Evolutionary conservation across 2,329 filamentous ascomycete genomes (phyloP).

Genomic region (Phaeosphaeriaceae sp.): DNA sequence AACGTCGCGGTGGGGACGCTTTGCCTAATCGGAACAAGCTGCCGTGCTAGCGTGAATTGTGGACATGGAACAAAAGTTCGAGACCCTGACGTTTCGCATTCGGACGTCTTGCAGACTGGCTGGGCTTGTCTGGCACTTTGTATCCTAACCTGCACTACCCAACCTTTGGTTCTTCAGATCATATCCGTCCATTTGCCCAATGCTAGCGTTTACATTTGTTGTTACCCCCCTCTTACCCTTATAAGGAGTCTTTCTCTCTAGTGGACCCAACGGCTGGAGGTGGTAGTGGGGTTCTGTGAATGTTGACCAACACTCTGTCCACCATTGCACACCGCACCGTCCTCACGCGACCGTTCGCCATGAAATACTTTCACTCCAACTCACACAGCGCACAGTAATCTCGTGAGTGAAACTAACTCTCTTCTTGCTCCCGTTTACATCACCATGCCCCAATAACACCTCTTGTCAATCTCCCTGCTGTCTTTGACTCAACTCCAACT

Average conservation of each 20-base stretch:
- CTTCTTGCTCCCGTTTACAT: constrained; percentile 11
- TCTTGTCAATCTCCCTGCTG: neutral
- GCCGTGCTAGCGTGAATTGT: constrained; percentile 1
- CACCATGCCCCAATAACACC: constrained; percentile 1
- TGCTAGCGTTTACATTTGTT: neutral
- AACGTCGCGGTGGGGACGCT: constrained; percentile 18
- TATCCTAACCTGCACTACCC: constrained; percentile 2
- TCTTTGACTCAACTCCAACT: too few species aligned
- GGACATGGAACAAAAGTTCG: too few species aligned
- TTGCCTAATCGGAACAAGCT: constrained; percentile 27
- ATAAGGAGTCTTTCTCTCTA: neutral
- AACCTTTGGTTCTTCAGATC: neutral
- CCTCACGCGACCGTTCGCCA: constrained; percentile 29
- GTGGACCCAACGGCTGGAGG: neutral
- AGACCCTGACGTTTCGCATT: constrained; percentile 23
- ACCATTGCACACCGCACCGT: constrained; percentile 11
- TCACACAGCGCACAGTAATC: constrained; percentile 19
- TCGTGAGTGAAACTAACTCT: constrained; percentile 28
- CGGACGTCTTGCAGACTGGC: constrained; percentile 4
- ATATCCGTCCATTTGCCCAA: neutral
- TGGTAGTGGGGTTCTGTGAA: constrained; percentile 18
- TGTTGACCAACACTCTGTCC: constrained; percentile 19
- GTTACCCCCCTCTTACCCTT: neutral
- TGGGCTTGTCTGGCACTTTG: too few species aligned
- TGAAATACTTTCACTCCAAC: constrained; percentile 34